These are phyloP conservation scores for Takakia lepidozioides DNA, from an alignment of 225 moss, liverwort and hornwort genomes.

Conservation along the genomic window DNA sequence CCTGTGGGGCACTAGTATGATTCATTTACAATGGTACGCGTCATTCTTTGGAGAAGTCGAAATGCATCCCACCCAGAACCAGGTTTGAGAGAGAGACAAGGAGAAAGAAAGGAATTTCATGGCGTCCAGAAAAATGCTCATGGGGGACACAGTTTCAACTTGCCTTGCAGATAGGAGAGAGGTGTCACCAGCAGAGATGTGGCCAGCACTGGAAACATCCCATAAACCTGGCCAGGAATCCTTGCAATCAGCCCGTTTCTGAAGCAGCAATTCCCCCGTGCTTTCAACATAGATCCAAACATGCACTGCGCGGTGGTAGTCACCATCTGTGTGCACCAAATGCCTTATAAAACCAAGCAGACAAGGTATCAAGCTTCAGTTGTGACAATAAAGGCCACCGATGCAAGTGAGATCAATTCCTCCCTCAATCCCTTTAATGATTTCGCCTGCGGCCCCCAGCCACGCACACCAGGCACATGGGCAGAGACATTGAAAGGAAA, in stretches of 20 bases:
- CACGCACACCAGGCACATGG: background rate
- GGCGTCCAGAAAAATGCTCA: too few relatives aligned
- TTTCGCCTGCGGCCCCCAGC: background rate
- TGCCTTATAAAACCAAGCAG: slow-evolving; percentile 39
- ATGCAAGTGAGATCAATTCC: background rate
- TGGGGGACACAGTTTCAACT: background rate
- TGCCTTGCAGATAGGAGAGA: slow-evolving; percentile 83
- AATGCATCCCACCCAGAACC: too few relatives aligned
- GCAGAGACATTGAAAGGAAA: too few relatives aligned
- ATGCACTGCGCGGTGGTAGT: slow-evolving; percentile 88
- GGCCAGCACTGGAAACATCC: slow-evolving; percentile 95
- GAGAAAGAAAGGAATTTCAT: too few relatives aligned
- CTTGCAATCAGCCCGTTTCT: slow-evolving; percentile 81
- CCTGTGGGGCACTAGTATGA: too few relatives aligned
- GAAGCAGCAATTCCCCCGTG: slow-evolving; percentile 78
- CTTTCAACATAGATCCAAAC: slow-evolving; percentile 90
- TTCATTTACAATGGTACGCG: too few relatives aligned
- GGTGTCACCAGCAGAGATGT: slow-evolving; percentile 87
- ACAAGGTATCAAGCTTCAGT: background rate
- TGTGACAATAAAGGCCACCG: background rate
- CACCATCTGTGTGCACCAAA: slow-evolving; percentile 85
- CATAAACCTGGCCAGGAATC: slow-evolving; percentile 92
- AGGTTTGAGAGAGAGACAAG: too few relatives aligned
- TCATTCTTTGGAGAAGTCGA: too few relatives aligned
- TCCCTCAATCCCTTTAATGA: background rate